Evolutionary conservation across 331 rosid species (phyloP), one percentile per base, ranked within the genome.

Genomic region (Cydonia oblonga): DNA sequence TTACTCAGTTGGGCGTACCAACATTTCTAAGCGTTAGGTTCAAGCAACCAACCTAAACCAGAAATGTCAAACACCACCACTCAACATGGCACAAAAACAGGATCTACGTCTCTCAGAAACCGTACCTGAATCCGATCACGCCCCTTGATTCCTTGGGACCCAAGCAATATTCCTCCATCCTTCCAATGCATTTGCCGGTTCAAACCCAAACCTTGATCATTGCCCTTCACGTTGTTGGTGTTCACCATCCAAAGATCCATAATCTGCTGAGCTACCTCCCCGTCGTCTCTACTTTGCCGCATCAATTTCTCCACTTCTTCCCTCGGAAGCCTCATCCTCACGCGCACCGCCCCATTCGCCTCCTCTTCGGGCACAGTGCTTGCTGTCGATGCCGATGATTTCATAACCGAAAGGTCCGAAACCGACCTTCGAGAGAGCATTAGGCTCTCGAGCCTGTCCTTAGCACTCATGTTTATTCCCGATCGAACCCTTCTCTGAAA

Each of bases 401-500:
- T 91, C 78, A 91, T 73, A 8, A 75, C 70, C 0, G 92, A 74
- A 1, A 95, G 96, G 69, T 91, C 99, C 0, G 99, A 95, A 9
- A 51, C 76, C 0, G 97, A 88, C 65, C 99, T 67, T 22, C 96
- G 42, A 2, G 99, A 60, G 51, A 95, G 75, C 83, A 87, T 87
- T 7, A 95, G 70, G 58, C 87, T 90, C 82, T 95, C 97, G 0
- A 95, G 88, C 70, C 92, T 71, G 58, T 95, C 99, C 68, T 91
- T 95, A 4, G 99, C 99, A 15, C 89, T 80, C 96, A 95, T 87
- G 80, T 84, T 82, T 23, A 95, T 95, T 23, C 90, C 96, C 0
- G 99, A 95, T 70, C 85, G 86, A 35, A 87, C 96, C 72, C 97
- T 84, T 18, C 97, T 85, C 0, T 93, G 81, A 12, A 68, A 32